Percentiles rank a stretch among this genome's conserved stretches.
Evolutionary conservation across 1,284 basidiomycete genomes (phyloP).

Genomic region (Apiotrichum porosum): DNA sequence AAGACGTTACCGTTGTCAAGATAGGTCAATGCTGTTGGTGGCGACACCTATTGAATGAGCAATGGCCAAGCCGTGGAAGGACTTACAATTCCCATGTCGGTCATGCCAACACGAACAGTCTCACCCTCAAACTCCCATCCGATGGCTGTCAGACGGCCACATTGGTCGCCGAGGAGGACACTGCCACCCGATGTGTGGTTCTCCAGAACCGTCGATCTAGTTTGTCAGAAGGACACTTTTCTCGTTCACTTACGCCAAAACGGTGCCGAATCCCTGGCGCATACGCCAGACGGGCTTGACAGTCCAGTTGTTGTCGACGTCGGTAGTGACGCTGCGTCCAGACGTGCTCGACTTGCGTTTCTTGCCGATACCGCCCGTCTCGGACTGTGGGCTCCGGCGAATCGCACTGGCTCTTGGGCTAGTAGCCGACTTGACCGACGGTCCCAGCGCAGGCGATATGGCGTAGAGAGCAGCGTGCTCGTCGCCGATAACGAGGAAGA

Average conservation of each 20-base stretch:
- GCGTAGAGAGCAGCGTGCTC: slow-evolving; percentile 39
- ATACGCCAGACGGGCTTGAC: slow-evolving; percentile 38
- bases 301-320: slow-evolving; percentile 21
- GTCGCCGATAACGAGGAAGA: slow-evolving; percentile 41
- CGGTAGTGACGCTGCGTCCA: slow-evolving; percentile 12
- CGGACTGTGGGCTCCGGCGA: slow-evolving; percentile 32
- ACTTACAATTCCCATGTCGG: slow-evolving; percentile 69
- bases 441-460: background rate
- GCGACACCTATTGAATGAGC: slow-evolving; percentile 57
- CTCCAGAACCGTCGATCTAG: slow-evolving; percentile 49
- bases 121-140: slow-evolving; percentile 53
- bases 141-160: slow-evolving; percentile 65
- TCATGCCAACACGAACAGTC: slow-evolving; percentile 55
- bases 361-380: slow-evolving; percentile 33
- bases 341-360: slow-evolving; percentile 37
- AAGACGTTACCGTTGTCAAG: slow-evolving; percentile 70
- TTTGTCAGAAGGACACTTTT: too few species aligned
- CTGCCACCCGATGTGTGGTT: slow-evolving; percentile 43
- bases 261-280: slow-evolving; percentile 45
- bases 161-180: slow-evolving; percentile 71
- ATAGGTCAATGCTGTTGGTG: slow-evolving; percentile 70
- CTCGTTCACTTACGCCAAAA: slow-evolving; percentile 35
- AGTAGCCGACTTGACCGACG: background rate
- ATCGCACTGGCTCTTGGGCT: slow-evolving; percentile 9
- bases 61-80: background rate